These are phyloP conservation scores for Celoporthe dispersa DNA, from an alignment of 2,329 filamentous ascomycete genomes.

Conservation along the genomic window DNA sequence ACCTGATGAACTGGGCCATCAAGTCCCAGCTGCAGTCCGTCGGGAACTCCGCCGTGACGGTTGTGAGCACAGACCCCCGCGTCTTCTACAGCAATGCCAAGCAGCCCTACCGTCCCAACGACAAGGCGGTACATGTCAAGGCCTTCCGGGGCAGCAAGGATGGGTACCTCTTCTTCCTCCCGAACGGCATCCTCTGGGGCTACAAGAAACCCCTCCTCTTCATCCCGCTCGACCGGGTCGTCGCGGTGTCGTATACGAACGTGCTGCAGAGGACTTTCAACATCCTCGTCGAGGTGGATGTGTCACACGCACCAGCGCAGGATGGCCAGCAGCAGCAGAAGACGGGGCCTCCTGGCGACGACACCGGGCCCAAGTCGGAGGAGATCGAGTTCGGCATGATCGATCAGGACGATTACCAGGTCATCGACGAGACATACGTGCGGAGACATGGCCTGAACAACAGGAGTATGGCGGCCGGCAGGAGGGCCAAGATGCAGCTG, in stretches of 20 bases:
- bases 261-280: slow-evolving; percentile 73
- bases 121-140: slow-evolving; percentile 68
- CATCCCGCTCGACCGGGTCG: slow-evolving; percentile 63
- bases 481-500: slow-evolving; percentile 66
- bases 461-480: slow-evolving; percentile 69
- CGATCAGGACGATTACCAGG: slow-evolving; percentile 69
- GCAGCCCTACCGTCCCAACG: slow-evolving; percentile 62
- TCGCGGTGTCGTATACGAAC: slow-evolving; percentile 68
- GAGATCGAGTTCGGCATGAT: slow-evolving; percentile 72
- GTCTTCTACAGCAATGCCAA: slow-evolving; percentile 62
- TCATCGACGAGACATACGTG: slow-evolving; percentile 67
- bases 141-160: slow-evolving; percentile 72
- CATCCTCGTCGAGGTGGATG: slow-evolving; percentile 64
- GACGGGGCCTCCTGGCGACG: background rate
- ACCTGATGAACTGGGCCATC: slow-evolving; percentile 65
- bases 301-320: slow-evolving; percentile 31
- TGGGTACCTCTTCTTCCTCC: slow-evolving; percentile 69
- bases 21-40: slow-evolving; percentile 54
- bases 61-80: slow-evolving; percentile 57
- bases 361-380: slow-evolving; percentile 48
- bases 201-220: slow-evolving; percentile 73
- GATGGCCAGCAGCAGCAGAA: slow-evolving; percentile 24
- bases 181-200: slow-evolving; percentile 69
- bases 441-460: slow-evolving; percentile 66
- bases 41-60: slow-evolving; percentile 49